Evolutionary conservation across 2,329 filamentous ascomycete species (phyloP), one percentile per base, ranked within the genome.

Genomic region (Monilinia aucupariae): DNA sequence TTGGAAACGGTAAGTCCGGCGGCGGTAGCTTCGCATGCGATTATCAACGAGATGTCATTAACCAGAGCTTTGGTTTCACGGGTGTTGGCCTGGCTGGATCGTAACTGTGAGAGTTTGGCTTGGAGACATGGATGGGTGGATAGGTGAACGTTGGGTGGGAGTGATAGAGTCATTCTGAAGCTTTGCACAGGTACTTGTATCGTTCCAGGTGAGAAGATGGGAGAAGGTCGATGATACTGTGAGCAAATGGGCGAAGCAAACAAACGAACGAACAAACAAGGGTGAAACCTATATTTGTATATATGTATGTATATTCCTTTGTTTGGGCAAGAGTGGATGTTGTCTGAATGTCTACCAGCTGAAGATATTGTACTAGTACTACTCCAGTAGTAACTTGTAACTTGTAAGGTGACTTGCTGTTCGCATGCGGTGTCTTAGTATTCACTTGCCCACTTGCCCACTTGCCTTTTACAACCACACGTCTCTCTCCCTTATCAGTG

Each of bases 91-190:
- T 79, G 81, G 63, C 84, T 81, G 48, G 90, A 94, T 65, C 93
- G 88, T 53, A 97, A 85, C 78, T 94, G 90, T 69, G 90, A 92
- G 71, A 97, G 85, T 81, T 97, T 97, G 70, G 89, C 91, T 71
- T 83, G 81, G 49, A 97, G 82, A 76, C 91, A 96, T 43, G 93
- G 93, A 76, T 97, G 93, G 20, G 79, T 80, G 47, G 92, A 96
- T 74, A 96, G 79, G 78, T 94, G 91, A 66, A 88, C 84, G 72
- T 87, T 87, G 69, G 81, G 67, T 12, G 83, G 83, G 50, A 86
- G 76, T 60, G 75, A 74, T 53, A 61, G 70, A 60, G 69, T 56
- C 71, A 73, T 73, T 34, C 47, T 47, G 54, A 56, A 47, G 54
- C 41, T 56, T 47, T 47, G 59, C n/a, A 41, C 32, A 10, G n/a